phyloP scores from a whole-genome alignment of 805 yeast genomes.

The Torulaspora maleeae region DNA sequence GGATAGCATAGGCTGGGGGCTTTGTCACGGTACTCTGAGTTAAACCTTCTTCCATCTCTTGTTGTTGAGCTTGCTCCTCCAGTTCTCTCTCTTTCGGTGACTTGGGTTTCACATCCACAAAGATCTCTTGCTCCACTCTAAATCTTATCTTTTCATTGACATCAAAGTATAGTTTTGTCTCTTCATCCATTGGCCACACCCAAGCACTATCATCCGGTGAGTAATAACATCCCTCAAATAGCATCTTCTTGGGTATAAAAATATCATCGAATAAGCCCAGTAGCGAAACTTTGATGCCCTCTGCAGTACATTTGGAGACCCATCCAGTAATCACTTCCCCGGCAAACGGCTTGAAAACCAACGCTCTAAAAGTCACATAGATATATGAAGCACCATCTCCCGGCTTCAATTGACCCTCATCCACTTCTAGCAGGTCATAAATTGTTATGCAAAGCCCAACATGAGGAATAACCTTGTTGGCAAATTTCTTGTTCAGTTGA shows the following conservation, averaged over 20 bases:
- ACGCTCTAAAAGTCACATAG: conserved; percentile 65
- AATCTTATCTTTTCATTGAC: conserved; percentile 87
- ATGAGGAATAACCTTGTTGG: conserved; percentile 79
- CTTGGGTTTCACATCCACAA: conserved; percentile 76
- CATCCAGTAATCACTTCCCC: conserved; percentile 93
- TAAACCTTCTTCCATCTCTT: conserved; percentile 25
- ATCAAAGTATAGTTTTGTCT: conserved; percentile 75
- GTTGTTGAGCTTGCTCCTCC: conserved; percentile 30
- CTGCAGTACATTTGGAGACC: conserved; percentile 82
- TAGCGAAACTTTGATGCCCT: conserved; percentile 65
- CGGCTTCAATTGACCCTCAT: conserved; percentile 85
- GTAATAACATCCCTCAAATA: conserved; percentile 73
- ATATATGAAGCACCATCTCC: conserved; percentile 91
- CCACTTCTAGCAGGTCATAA: conserved; percentile 76
- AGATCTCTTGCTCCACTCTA: conserved; percentile 84
- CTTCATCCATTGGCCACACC: conserved; percentile 82
- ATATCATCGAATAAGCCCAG: conserved; percentile 90
- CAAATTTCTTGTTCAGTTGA: conserved; percentile 77
- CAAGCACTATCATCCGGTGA: conserved; percentile 81
- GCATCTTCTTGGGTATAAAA: conserved; percentile 74
- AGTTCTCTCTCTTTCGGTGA: conserved; percentile 52
- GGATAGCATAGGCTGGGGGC: conserved; percentile 75
- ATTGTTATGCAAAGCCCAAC: conserved; percentile 80
- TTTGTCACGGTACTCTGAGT: conserved; percentile 33
- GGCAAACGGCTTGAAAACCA: conserved; percentile 88